A percentile compares a stretch with the other conserved stretches of the same genome.
Evolutionary conservation across 495 filamentous ascomycete genomes (phyloP).

Genomic region (Penicillium turbatum): DNA sequence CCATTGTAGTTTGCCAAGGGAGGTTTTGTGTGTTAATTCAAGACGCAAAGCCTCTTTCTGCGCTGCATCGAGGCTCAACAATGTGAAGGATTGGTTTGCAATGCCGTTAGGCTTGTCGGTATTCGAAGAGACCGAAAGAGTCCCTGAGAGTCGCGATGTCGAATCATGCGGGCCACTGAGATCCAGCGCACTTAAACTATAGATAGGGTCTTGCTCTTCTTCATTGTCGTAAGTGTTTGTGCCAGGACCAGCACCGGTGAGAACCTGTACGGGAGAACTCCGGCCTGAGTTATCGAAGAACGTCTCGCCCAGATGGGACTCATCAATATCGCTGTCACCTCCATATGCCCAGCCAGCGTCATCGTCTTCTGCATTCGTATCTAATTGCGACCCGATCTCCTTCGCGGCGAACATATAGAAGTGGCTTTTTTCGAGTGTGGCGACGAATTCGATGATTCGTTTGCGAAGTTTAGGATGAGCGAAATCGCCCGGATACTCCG

Average conservation of each 20-base stretch:
- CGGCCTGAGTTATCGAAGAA: slow-evolving; percentile 38
- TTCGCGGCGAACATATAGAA: slow-evolving; percentile 78
- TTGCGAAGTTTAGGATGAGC: slow-evolving; percentile 70
- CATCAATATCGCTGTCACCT: slow-evolving; percentile 54
- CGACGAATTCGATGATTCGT: slow-evolving; percentile 66
- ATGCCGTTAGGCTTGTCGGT: slow-evolving; percentile 38
- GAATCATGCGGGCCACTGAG: slow-evolving; percentile 39
- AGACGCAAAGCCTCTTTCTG: slow-evolving; percentile 66
- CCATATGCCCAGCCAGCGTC: slow-evolving; percentile 70
- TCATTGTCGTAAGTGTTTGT: slow-evolving; percentile 24
- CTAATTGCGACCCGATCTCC: slow-evolving; percentile 68
- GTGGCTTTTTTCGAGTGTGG: slow-evolving; percentile 59
- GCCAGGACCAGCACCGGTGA: slow-evolving; percentile 23
- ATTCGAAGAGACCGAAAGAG: slow-evolving; percentile 40
- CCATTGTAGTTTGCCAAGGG: slow-evolving; percentile 75
- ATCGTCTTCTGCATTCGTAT: slow-evolving; percentile 66
- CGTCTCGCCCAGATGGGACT: slow-evolving; percentile 32
- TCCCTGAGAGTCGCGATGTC: slow-evolving; percentile 39
- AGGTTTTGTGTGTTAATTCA: slow-evolving; percentile 53
- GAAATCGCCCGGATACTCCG: slow-evolving; percentile 90
- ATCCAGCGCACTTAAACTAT: slow-evolving; percentile 42
- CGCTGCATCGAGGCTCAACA: slow-evolving; percentile 62
- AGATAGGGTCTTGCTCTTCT: slow-evolving; percentile 41
- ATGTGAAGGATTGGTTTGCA: slow-evolving; percentile 43
- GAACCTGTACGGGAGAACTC: slow-evolving; percentile 39